Evolutionary conservation across 129 eudicot genomes (phyloP), one percentile per base, ranked within the genome.

Genomic region (Scalesia atractyloides): DNA sequence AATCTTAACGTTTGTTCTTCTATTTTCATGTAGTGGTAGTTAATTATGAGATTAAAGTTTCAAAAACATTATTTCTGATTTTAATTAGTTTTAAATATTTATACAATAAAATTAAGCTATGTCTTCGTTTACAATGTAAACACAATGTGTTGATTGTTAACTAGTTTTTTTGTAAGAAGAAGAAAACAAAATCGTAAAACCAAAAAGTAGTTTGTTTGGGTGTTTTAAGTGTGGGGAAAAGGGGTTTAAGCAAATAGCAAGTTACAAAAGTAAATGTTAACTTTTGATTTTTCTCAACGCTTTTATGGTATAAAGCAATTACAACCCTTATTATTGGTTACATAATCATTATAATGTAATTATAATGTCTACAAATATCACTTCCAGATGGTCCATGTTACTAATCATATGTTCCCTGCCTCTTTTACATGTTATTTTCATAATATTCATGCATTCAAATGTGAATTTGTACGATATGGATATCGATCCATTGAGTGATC

Each of bases 311-410:
- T 72, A 76, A 78, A 81, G 85, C 84, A 76, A 75, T 68, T 75
- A 64, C 79, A 69, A 36, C 69, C 79, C 70, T 73, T 67, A 67
- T 83, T 73, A 83, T 83, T 80, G 81, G 84, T 72, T 79, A 64
- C 83, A 79, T 69, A 65, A 67, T 76, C 70, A 74, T 73, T 62
- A 20, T 36, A 70, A 50, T 60, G 68, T 69, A 76, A 7, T 80
- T 70, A 75, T 83, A 61, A 65, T 83, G 90, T 78, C 81, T 59
- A 34, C 53, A 69, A 68, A 80, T 74, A 72, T 80, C 70, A 73
- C 77, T 72, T 52, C 77, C 77, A 64, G 75, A 72, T 81, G 80
- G 84, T 69, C 82, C 82, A 78, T 78, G 52, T 64, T 71, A 71
- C 36, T 63, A 70, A 64, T 70, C 61, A 71, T 71, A 43, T 78